Evolutionary conservation across 2,329 filamentous ascomycete genomes (phyloP).

Genomic region (Amesomyces nigricolor): DNA sequence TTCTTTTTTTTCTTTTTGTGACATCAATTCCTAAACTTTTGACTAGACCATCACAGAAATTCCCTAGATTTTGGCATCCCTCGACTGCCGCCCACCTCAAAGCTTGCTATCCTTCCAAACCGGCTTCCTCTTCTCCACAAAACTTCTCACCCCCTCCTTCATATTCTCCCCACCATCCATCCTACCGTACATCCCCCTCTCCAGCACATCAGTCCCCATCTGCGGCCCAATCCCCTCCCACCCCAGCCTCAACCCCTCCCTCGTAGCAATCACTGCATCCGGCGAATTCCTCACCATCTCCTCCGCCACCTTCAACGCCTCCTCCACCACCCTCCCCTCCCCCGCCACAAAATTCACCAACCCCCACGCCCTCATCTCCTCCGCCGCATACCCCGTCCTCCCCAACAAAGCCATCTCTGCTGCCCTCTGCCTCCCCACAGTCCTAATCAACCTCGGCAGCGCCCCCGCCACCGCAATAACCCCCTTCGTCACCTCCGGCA

Average conservation of each 20-base stretch:
- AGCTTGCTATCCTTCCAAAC: constrained; percentile 62
- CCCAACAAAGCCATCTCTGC: constrained; percentile 67
- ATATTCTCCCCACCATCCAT: constrained; percentile 67
- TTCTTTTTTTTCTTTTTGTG: too few species aligned
- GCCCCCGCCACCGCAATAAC: constrained; percentile 68
- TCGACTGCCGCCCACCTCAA: constrained; percentile 29
- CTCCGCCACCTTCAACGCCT: constrained; percentile 57
- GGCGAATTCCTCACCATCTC: constrained; percentile 63
- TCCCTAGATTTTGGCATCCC: too few species aligned
- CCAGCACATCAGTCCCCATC: constrained; percentile 54
- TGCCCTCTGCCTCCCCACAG: constrained; percentile 63
- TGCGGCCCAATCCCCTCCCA: constrained; percentile 66
- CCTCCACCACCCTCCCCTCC: constrained; percentile 44
- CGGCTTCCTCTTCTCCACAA: constrained; percentile 70
- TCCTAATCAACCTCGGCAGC: constrained; percentile 59
- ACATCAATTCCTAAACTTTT: too few species aligned
- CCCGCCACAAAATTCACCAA: constrained; percentile 62
- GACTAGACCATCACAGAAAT: too few species aligned
- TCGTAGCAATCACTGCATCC: constrained; percentile 66
- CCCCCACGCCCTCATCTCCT: constrained; percentile 59
- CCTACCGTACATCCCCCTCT: constrained; percentile 51
- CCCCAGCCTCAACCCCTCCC: constrained; percentile 64
- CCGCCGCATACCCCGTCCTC: constrained; percentile 48
- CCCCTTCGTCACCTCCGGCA: constrained; percentile 67
- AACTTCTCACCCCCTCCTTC: constrained; percentile 67